phyloP scores from a whole-genome alignment of 139 green algal genomes.

The Chlamydomonas sp. region DNA sequence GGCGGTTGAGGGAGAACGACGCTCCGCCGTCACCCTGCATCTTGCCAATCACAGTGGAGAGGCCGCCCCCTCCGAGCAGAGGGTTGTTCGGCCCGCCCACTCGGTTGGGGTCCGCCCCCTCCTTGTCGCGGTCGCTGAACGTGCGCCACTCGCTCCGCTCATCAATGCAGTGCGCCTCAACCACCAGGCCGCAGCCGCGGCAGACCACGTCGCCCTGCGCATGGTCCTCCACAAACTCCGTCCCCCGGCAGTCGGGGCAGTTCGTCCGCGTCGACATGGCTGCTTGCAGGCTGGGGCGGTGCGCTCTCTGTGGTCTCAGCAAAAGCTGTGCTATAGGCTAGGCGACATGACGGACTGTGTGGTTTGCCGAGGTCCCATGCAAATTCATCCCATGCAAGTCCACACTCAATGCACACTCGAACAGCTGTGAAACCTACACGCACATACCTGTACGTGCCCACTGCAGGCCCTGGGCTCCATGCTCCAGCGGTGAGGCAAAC shows the following conservation, averaged over 20 bases:
- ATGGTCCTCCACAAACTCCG: constrained; percentile 20
- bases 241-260: constrained; percentile 21
- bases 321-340: no score
- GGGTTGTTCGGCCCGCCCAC: constrained; percentile 79
- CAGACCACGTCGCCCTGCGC: constrained; percentile 18
- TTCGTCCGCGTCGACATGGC: no score
- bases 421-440: no score
- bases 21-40: constrained; percentile 9
- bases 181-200: constrained; percentile 74
- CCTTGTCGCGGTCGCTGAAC: constrained; percentile 87
- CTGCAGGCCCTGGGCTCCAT: no score
- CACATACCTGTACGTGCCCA: no score
- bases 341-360: no score
- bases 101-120: constrained; percentile 65
- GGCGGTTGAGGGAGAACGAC: constrained; percentile 33
- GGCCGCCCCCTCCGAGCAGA: constrained; percentile 69
- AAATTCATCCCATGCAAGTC: no score
- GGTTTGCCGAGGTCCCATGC: no score
- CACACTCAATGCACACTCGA: no score
- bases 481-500: no score
- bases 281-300: no score
- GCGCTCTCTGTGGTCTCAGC: no score
- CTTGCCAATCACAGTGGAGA: constrained; percentile 75
- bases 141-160: constrained; percentile 94
- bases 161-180: constrained; percentile 83